A percentile compares a stretch with the other conserved stretches of the same genome.
phyloP scores from a whole-genome alignment of 2,329 filamentous ascomycete genomes.

The Dactylellina drechsleri region DNA sequence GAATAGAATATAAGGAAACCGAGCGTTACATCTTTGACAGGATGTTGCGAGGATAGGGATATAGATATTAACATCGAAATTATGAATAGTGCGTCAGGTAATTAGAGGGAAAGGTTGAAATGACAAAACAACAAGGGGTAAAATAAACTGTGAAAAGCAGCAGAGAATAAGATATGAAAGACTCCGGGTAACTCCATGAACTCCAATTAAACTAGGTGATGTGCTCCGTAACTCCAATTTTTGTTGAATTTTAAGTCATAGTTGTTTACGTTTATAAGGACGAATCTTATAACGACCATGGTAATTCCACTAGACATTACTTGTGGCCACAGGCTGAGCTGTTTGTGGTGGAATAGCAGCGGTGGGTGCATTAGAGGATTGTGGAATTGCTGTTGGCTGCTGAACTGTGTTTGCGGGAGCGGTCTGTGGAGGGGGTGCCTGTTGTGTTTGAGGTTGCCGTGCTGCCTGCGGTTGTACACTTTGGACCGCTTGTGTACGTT shows the following conservation, averaged over 20 bases:
- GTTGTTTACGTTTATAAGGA: not conserved
- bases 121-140: not conserved
- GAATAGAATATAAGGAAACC: not conserved
- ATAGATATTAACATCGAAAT: not conserved
- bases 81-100: not conserved
- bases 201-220: constrained; percentile 4
- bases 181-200: constrained; percentile 3
- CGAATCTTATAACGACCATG: not conserved
- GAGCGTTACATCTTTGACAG: not conserved
- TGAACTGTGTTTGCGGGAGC: not conserved
- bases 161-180: not conserved
- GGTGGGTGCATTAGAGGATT: not conserved
- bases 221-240: constrained; percentile 1
- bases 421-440: not conserved
- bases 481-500: constrained; percentile 19
- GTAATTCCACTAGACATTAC: constrained; percentile 10
- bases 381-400: constrained; percentile 3
- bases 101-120: not conserved
- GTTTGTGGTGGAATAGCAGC: constrained; percentile 8
- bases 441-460: constrained; percentile 4
- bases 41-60: not conserved
- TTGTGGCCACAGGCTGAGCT: constrained; percentile 1
- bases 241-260: not conserved
- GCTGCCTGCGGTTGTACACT: constrained; percentile 7
- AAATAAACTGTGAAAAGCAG: not conserved